Percentiles rank a stretch among this genome's conserved stretches.
These are phyloP conservation scores for Curvularia lunata DNA, from an alignment of 2,329 filamentous ascomycete species.

Conservation along the genomic window DNA sequence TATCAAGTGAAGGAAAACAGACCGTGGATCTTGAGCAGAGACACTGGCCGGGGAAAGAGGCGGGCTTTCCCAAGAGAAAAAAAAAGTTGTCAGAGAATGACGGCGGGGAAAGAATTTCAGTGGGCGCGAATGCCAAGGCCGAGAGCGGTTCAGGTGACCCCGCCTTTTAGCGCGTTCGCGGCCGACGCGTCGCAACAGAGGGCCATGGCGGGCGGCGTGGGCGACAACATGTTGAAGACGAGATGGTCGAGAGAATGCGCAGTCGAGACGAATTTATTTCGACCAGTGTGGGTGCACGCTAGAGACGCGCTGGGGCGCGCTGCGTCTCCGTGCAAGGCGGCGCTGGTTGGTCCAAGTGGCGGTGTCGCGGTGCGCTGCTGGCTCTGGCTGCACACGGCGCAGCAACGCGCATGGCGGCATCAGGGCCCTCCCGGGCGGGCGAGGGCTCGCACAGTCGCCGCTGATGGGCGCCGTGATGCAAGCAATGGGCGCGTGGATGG, in stretches of 20 bases:
- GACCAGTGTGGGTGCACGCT: slow-evolving; percentile 2
- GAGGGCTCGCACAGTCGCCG: neutral
- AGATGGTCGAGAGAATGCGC: neutral
- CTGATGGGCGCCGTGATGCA: too few relatives aligned
- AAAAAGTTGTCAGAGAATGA: slow-evolving; percentile 27
- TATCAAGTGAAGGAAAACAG: slow-evolving; percentile 38
- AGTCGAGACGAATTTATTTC: slow-evolving; percentile 2
- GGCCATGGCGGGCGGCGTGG: neutral
- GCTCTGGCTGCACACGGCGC: neutral
- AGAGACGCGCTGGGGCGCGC: slow-evolving; percentile 7
- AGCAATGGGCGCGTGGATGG: neutral
- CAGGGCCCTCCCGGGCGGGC: neutral
- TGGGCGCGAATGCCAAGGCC: slow-evolving; percentile 22
- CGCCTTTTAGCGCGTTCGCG: slow-evolving; percentile 23
- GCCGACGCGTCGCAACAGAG: slow-evolving; percentile 12
- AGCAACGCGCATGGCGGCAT: neutral
- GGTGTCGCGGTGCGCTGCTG: neutral
- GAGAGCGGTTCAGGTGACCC: slow-evolving; percentile 20
- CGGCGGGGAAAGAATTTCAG: slow-evolving; percentile 34
- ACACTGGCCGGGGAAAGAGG: slow-evolving; percentile 64
- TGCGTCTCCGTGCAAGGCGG: slow-evolving; percentile 9
- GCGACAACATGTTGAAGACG: neutral
- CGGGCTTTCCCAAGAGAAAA: slow-evolving; percentile 57
- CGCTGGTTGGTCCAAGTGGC: slow-evolving; percentile 4
- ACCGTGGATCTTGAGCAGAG: slow-evolving; percentile 40